Base-by-base conservation (phyloP, 148 eudicot genomes). In the Rhododendron ovatum region DNA sequence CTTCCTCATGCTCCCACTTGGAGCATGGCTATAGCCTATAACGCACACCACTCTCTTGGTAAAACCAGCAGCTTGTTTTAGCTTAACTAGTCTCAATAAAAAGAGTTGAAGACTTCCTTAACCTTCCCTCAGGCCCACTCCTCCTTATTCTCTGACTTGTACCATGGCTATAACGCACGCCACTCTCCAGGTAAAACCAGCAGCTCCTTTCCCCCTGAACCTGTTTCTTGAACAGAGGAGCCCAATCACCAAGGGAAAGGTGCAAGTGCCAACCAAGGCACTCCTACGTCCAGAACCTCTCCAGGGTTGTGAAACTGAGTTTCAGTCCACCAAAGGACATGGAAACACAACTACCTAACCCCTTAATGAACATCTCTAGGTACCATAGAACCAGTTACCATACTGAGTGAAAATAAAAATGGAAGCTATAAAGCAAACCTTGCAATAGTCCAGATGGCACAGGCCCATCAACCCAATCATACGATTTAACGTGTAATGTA, bases 381-480 rank as follows among this genome's bases (percentile, higher is more conserved):
- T 77, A 57, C 71, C 85, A 59, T 39, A 83, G 43, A 22, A 80
- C 59, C 75, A 86, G 83, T 55, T 28, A 59, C 20, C 69, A 77
- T 57, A 77, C 48, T 2, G 24, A 79, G 78, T 28, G 83, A 10
- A 9, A 47, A 76, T 17, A 85, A 30, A 33, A 37, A 41, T 17
- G 63, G 71, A 65, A 65, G 57, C 26, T 30, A 24, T 30, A 85
- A 75, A 84, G 76, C 87, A 75, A 48, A 97, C 99, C 99, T 94
- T 90, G 89, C 41, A 87, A 84, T 88, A 91, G 90, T 84, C 90
- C 95, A 82, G 92, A 92, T 84, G 91, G 91, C 81, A 88, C 95
- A 57, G 95, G 95, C 43, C 91, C 82, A 85, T 93, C 94, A 53
- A 95, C 88, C 99, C 99, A 97, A 91, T 97, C 99, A 90, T 92